These are phyloP conservation scores for Pisolithus albus DNA, from an alignment of 768 basidiomycete genomes.

Conservation along the genomic window DNA sequence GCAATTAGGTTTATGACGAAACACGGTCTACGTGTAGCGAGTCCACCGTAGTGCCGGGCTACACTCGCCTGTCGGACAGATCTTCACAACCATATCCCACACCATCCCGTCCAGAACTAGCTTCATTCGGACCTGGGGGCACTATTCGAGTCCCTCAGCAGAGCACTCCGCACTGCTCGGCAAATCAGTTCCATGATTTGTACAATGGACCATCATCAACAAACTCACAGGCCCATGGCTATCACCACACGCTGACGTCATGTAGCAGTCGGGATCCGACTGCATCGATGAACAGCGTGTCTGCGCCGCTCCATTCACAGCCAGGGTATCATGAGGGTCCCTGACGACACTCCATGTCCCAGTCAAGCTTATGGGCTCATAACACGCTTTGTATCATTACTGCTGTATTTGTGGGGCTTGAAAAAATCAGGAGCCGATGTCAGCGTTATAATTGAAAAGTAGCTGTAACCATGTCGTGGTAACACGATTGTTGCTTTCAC, in stretches of 20 bases:
- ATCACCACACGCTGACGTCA: background rate
- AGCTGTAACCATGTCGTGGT: no score
- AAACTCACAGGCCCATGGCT: slow-evolving; percentile 2
- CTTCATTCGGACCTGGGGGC: slow-evolving; percentile 30
- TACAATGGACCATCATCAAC: slow-evolving; percentile 2
- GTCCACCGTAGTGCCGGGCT: slow-evolving; percentile 7
- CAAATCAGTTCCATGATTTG: slow-evolving; percentile 19
- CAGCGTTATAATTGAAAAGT: no score
- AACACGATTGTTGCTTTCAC: no score
- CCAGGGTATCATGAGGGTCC: no score
- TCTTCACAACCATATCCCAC: slow-evolving; percentile 16
- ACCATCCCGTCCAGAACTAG: slow-evolving; percentile 32
- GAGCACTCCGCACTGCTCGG: slow-evolving; percentile 12
- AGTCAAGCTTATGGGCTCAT: background rate
- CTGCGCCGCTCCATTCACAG: background rate
- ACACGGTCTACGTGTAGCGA: slow-evolving; percentile 19
- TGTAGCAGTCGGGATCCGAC: slow-evolving; percentile 1
- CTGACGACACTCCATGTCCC: background rate
- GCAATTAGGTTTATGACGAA: slow-evolving; percentile 19
- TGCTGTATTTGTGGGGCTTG: slow-evolving; percentile 4
- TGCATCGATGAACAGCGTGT: slow-evolving; percentile 3
- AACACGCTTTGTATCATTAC: slow-evolving; percentile 7
- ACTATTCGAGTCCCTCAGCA: slow-evolving; percentile 34
- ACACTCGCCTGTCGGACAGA: background rate
- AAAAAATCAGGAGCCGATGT: no score